Conservation (phyloP, 2,329 filamentous ascomycete genomes). For the Chaetothyriales sp. region DNA sequence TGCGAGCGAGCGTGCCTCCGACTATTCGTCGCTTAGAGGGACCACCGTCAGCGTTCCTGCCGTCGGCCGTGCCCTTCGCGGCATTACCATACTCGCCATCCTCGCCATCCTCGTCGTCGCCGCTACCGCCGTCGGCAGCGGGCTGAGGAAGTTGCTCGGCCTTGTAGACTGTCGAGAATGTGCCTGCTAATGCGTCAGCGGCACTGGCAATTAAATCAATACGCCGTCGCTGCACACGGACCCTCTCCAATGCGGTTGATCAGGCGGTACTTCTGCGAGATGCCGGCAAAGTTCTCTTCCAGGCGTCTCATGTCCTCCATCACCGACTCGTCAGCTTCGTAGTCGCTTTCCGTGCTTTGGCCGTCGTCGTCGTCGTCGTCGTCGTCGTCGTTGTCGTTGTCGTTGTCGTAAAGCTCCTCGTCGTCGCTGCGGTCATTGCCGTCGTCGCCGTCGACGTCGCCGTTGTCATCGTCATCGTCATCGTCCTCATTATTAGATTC, state of each 20-base stretch:
- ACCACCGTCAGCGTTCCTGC: slow-evolving; percentile 48
- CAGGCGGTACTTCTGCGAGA: slow-evolving; percentile 69
- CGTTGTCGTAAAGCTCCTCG: slow-evolving; percentile 17
- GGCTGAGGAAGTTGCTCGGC: slow-evolving; percentile 76
- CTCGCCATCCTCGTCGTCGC: slow-evolving; percentile 50
- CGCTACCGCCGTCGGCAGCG: slow-evolving; percentile 72
- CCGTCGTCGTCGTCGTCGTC: slow-evolving; percentile 12
- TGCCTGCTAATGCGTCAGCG: slow-evolving; percentile 45
- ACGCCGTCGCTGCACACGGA: slow-evolving; percentile 25
- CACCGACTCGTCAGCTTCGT: slow-evolving; percentile 40
- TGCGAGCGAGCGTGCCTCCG: slow-evolving; percentile 26
- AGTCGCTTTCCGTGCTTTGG: slow-evolving; percentile 23
- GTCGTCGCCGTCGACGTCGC: not conserved
- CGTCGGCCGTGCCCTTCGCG: no score
- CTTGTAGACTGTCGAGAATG: slow-evolving; percentile 98
- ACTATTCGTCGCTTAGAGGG: slow-evolving; percentile 43
- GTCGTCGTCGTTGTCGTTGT: slow-evolving; percentile 1
- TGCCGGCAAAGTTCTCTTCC: slow-evolving; percentile 67
- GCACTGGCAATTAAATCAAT: slow-evolving; percentile 4
- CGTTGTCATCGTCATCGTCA: not conserved
- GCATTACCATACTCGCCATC: slow-evolving; percentile 14
- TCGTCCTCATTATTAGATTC: not conserved
- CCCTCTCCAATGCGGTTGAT: slow-evolving; percentile 97
- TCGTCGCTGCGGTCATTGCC: slow-evolving; percentile 18
- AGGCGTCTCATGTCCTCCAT: slow-evolving; percentile 79